phyloP scores from a whole-genome alignment of 108 stramenopile genomes.

The Cyclostephanos tholiformis region DNA sequence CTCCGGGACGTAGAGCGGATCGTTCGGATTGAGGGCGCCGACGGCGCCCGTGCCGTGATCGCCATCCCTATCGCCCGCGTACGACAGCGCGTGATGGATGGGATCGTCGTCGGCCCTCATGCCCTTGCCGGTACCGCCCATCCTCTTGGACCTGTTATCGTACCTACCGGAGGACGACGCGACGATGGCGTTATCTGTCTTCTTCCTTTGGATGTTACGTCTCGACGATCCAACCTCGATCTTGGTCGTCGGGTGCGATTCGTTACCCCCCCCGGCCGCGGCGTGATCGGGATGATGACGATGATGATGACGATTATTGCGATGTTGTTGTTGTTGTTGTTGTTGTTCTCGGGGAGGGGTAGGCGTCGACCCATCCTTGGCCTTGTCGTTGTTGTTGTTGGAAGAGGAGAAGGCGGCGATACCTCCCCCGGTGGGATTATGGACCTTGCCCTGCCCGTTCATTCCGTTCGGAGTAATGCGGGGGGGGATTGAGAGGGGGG shows the following conservation, averaged over 20 bases:
- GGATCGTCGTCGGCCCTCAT: slow-evolving; percentile 53
- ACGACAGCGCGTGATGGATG: not conserved
- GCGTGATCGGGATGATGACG: slow-evolving; percentile 20
- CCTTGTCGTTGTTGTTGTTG: not conserved
- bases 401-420: not conserved
- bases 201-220: slow-evolving; percentile 86
- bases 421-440: not conserved
- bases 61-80: not conserved
- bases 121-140: slow-evolving; percentile 83
- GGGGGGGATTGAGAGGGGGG: too few species aligned
- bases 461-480: too few species aligned
- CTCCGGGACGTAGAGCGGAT: slow-evolving; percentile 78
- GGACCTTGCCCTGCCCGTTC: not conserved
- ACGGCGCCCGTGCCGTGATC: slow-evolving; percentile 3
- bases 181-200: slow-evolving; percentile 64
- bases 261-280: slow-evolving; percentile 17
- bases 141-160: slow-evolving; percentile 76
- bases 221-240: slow-evolving; percentile 70
- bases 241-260: slow-evolving; percentile 65
- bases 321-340: slow-evolving; percentile 15
- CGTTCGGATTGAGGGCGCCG: slow-evolving; percentile 67
- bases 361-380: not conserved
- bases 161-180: slow-evolving; percentile 52
- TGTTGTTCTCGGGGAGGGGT: not conserved
- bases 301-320: not conserved